A percentile compares a stretch with the other conserved stretches of the same genome.
Evolutionary conservation across 148 eudicot species (phyloP).

Genomic region (Vaccinium macrocarpon): DNA sequence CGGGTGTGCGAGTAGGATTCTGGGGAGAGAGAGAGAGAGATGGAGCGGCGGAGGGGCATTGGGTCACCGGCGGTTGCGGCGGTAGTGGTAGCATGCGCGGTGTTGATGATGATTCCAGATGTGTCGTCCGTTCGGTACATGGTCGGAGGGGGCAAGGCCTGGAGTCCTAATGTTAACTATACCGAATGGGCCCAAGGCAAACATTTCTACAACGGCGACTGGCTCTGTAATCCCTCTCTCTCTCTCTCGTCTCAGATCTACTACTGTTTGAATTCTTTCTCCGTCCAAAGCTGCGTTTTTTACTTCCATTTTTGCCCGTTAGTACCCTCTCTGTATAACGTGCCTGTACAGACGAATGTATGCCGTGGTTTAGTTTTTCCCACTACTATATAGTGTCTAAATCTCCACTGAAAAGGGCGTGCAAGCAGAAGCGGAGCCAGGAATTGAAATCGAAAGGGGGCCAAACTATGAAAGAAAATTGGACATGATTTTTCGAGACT

Average conservation of each 20-base stretch:
- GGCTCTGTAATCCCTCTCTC: constrained; percentile 58
- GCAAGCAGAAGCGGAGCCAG: too few relatives aligned
- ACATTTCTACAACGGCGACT: constrained; percentile 39
- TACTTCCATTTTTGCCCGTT: constrained; percentile 6
- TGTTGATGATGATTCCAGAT: constrained; percentile 40
- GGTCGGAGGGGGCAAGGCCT: constrained; percentile 56
- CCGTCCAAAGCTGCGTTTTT: not conserved
- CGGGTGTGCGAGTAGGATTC: constrained; percentile 1
- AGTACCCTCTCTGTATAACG: constrained; percentile 7
- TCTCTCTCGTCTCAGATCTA: constrained; percentile 20
- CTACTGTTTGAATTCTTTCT: not conserved
- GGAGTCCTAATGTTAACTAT: constrained; percentile 63
- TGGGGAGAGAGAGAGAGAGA: constrained; percentile 14
- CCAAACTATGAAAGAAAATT: too few relatives aligned
- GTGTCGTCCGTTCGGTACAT: constrained; percentile 45
- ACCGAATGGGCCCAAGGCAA: constrained; percentile 59
- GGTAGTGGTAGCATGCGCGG: constrained; percentile 26
- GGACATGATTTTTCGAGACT: too few relatives aligned
- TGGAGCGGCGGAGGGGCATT: constrained; percentile 23
- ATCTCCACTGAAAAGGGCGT: too few relatives aligned
- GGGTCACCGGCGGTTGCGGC: constrained; percentile 13
- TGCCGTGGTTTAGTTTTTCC: not conserved
- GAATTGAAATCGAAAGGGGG: too few relatives aligned
- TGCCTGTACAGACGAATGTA: not conserved
- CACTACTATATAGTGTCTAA: not conserved